Base-by-base conservation (phyloP, 306 rosid species). In the Vicia faba region DNA sequence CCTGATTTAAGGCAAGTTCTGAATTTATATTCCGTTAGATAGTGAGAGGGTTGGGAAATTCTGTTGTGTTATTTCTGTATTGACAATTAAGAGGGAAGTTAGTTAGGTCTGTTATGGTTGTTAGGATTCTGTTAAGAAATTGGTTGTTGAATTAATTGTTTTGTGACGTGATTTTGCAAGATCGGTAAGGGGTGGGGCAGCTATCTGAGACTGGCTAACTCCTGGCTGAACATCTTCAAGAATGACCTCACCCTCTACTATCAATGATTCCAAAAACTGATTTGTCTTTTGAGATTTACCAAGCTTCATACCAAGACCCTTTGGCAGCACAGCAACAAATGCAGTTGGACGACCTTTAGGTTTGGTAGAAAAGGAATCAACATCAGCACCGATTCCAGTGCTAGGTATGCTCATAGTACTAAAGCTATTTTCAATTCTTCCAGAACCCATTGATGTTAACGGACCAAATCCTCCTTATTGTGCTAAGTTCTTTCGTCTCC, bases 221-320 rank as follows among this genome's bases (percentile, higher is more conserved):
- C 71, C 89, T 66, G 93, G 96, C 67, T 86, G 96, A 61, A 92
- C 87, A 77, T 89, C 96, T 82, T 89, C 96, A 62, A 84, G 79
- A 76, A 92, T 87, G 74, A 87, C 96, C 81, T 92, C 98, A 28
- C 98, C 98, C 78, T 92, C 96, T 23, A 96, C 96, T 80, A 89
- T 89, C 78, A 92, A 11, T 61, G 98, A 92, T 81, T 89, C 98
- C 77, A 92, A 83, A 75, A 92, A 84, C 44, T 92, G 93, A 82
- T 83, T 87, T 38, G 91, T 79, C 91, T 76, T 89, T 70, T 89
- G 93, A 63, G 95, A 84, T 78, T 87, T 92, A 59, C 95, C 96
- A 55, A 85, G 86, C 84, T 84, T 89, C 95, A 89, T 92, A 20
- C 96, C 95, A 72, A 74, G 79, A 70, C 96, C 86, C 80, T 89